A percentile compares a stretch with the other conserved stretches of the same genome.
Evolutionary conservation across 805 yeast species (phyloP).

Genomic region (Clavispora phyllophila): DNA sequence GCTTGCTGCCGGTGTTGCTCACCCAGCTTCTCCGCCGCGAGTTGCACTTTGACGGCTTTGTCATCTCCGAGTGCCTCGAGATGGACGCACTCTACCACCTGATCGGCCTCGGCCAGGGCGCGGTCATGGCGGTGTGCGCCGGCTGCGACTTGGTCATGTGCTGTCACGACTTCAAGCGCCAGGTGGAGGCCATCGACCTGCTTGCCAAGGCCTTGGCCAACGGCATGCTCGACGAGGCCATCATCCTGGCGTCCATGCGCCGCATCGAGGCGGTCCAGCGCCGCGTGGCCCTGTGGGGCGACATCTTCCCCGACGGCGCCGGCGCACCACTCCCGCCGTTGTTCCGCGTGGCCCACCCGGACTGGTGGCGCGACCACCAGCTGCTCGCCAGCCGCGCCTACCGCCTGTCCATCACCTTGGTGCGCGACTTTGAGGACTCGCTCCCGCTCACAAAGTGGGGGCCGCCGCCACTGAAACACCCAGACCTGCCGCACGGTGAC

Average conservation of each 20-base stretch:
- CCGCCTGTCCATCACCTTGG: slow-evolving; percentile 46
- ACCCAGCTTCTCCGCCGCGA: slow-evolving; percentile 47
- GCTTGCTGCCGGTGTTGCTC: slow-evolving; percentile 50
- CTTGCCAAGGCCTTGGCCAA: slow-evolving; percentile 33
- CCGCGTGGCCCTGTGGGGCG: slow-evolving; percentile 41
- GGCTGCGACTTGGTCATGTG: slow-evolving; percentile 63
- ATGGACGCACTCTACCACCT: slow-evolving; percentile 59
- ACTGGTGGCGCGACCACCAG: slow-evolving; percentile 39
- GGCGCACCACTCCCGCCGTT: slow-evolving; percentile 14
- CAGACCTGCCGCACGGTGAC: too few relatives aligned
- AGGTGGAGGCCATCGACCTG: slow-evolving; percentile 49
- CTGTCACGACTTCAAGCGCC: slow-evolving; percentile 51
- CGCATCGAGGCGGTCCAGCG: slow-evolving; percentile 43
- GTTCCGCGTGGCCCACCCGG: slow-evolving; percentile 25
- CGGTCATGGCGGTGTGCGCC: slow-evolving; percentile 54
- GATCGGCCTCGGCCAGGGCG: slow-evolving; percentile 66
- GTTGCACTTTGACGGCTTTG: slow-evolving; percentile 51
- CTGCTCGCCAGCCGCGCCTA: slow-evolving; percentile 43
- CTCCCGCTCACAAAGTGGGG: slow-evolving; percentile 45
- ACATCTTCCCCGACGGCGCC: slow-evolving; percentile 34
- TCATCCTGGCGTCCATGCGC: slow-evolving; percentile 32
- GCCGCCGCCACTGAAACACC: slow-evolving; percentile 8
- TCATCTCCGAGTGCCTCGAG: slow-evolving; percentile 56
- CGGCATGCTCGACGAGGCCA: slow-evolving; percentile 41
- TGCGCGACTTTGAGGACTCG: slow-evolving; percentile 48